These are phyloP conservation scores for Meripilus lineatus DNA, from an alignment of 1,284 basidiomycete genomes.

Conservation along the genomic window DNA sequence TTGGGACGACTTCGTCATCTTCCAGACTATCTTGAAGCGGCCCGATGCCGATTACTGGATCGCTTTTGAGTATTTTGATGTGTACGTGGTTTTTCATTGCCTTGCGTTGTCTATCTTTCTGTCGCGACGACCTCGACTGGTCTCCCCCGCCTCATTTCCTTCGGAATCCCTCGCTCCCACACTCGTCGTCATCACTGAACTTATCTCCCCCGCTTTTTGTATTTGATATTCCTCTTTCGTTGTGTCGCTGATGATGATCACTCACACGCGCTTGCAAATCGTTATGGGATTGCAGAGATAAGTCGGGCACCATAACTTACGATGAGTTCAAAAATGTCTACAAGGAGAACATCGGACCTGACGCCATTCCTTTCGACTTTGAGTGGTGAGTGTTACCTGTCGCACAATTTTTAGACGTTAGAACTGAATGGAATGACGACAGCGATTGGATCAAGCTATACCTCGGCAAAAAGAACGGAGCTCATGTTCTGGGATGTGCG, in stretches of 20 bases:
- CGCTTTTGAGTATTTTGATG: conserved; percentile 94
- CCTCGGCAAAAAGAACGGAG: conserved; percentile 84
- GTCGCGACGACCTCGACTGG: neutral
- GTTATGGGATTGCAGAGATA: conserved; percentile 65
- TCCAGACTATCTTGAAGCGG: conserved; percentile 85
- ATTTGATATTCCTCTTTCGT: neutral
- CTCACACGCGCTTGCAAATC: neutral
- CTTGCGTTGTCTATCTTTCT: conserved; percentile 1
- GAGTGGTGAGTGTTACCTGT: conserved; percentile 56
- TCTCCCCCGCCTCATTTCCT: no score
- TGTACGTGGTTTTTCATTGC: no score
- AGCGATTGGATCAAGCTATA: conserved; percentile 95
- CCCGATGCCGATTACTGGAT: conserved; percentile 95
- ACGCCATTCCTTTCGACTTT: conserved; percentile 91
- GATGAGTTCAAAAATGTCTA: conserved; percentile 93
- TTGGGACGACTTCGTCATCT: conserved; percentile 93
- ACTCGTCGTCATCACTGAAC: no score
- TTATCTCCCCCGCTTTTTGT: neutral
- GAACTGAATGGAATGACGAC: no score
- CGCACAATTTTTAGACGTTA: no score
- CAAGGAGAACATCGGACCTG: conserved; percentile 71
- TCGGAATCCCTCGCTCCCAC: no score
- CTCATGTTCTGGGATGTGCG: conserved; percentile 89
- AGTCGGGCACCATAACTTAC: conserved; percentile 84
- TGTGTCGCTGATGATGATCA: neutral